phyloP scores from a whole-genome alignment of 208 protist species.

The Leishmania major region DNA sequence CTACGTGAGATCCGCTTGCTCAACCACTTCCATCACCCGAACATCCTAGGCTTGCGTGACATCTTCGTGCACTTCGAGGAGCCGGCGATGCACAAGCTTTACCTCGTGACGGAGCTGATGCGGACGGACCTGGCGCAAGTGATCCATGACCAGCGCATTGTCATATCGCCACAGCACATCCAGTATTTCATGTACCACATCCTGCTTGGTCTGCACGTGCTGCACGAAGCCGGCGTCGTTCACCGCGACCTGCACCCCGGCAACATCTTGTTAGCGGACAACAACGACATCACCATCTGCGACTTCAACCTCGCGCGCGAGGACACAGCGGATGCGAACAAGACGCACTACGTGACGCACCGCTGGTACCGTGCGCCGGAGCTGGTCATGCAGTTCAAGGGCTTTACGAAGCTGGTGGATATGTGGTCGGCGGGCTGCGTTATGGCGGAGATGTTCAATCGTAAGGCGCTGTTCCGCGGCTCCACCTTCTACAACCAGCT shows the following conservation, averaged over 20 bases:
- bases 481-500: slow-evolving; percentile 94
- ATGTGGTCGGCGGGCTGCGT: slow-evolving; percentile 92
- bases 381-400: slow-evolving; percentile 96
- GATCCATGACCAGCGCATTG: slow-evolving; percentile 95
- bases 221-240: slow-evolving; percentile 91
- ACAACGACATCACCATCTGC: slow-evolving; percentile 95
- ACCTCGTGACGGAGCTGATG: slow-evolving; percentile 97
- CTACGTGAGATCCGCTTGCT: slow-evolving; percentile 94
- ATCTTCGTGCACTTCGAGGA: slow-evolving; percentile 91
- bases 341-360: slow-evolving; percentile 95
- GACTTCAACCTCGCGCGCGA: slow-evolving; percentile 97
- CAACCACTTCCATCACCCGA: slow-evolving; percentile 96
- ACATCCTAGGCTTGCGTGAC: slow-evolving; percentile 95
- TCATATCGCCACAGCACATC: slow-evolving; percentile 94
- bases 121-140: slow-evolving; percentile 93
- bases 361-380: slow-evolving; percentile 98
- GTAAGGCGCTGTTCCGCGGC: slow-evolving; percentile 90
- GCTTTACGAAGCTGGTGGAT: slow-evolving; percentile 92
- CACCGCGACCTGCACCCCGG: slow-evolving; percentile 93
- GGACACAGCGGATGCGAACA: slow-evolving; percentile 81
- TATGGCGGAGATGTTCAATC: slow-evolving; percentile 92
- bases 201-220: slow-evolving; percentile 93
- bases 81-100: slow-evolving; percentile 94
- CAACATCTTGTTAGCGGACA: slow-evolving; percentile 89
- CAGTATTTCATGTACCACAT: slow-evolving; percentile 97